phyloP scores from a whole-genome alignment of 352 stramenopile genomes.

The Pelagophyceae sp. region DNA sequence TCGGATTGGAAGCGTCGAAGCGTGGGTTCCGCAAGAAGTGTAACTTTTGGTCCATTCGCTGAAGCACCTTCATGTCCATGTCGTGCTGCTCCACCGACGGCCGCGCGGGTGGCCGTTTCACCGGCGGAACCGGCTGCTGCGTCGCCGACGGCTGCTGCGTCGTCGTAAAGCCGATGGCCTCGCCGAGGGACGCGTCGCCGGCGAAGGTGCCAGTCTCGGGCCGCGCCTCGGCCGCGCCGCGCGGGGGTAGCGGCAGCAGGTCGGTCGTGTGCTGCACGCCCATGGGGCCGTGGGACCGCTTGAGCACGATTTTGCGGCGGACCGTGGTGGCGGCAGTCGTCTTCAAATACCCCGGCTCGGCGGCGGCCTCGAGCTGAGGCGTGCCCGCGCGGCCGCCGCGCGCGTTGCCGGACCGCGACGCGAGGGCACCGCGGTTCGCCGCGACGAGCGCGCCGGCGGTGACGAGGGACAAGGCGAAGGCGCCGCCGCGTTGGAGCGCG shows the following conservation, averaged over 20 bases:
- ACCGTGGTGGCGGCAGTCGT: slow-evolving; percentile 21
- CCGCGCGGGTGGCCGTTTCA: neutral
- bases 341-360: slow-evolving; percentile 27
- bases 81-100: slow-evolving; percentile 23
- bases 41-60: slow-evolving; percentile 31
- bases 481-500: slow-evolving; percentile 6
- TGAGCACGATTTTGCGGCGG: neutral
- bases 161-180: neutral
- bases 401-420: slow-evolving; percentile 22
- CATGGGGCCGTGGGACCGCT: slow-evolving; percentile 5
- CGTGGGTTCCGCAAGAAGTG: slow-evolving; percentile 32
- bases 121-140: neutral
- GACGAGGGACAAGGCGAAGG: slow-evolving; percentile 28
- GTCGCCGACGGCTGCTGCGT: slow-evolving; percentile 11
- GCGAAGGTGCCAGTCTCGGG: neutral
- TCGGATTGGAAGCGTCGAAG: slow-evolving; percentile 26
- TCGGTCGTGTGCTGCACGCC: slow-evolving; percentile 4
- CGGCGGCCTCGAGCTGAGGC: neutral
- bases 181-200: neutral
- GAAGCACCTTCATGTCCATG: slow-evolving; percentile 20
- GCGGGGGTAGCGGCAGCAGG: neutral
- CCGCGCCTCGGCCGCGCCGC: neutral
- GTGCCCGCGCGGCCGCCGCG: neutral
- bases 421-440: slow-evolving; percentile 23
- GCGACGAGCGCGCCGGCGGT: slow-evolving; percentile 26